Evolutionary conservation across 2,329 filamentous ascomycete genomes (phyloP).

Genomic region (Erysiphe pulchra): DNA sequence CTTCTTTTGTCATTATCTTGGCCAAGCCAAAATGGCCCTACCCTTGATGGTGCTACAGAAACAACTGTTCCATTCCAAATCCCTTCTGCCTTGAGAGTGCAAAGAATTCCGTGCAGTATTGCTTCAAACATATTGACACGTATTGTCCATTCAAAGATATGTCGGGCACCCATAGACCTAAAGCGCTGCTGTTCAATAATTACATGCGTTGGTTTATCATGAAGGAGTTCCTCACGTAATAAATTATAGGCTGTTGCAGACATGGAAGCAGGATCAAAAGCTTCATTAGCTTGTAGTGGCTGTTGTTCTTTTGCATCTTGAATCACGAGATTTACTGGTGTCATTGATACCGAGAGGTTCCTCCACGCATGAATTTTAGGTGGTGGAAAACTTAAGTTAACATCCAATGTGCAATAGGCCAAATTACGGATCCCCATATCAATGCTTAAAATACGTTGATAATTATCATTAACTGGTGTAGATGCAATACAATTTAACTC

Average conservation of each 20-base stretch:
- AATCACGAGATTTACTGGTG: neutral
- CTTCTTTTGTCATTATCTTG: constrained; percentile 7
- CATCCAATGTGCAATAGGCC: constrained; percentile 39
- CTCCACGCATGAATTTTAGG: constrained; percentile 17
- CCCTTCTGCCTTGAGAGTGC: constrained; percentile 23
- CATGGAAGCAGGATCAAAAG: constrained; percentile 26
- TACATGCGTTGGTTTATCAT: constrained; percentile 35
- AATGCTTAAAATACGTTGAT: constrained; percentile 38
- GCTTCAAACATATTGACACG: constrained; percentile 60
- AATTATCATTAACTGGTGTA: constrained; percentile 2
- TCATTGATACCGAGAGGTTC: neutral
- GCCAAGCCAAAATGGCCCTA: constrained; percentile 28
- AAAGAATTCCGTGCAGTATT: constrained; percentile 50
- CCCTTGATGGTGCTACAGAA: constrained; percentile 26
- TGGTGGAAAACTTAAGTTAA: neutral
- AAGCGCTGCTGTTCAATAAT: constrained; percentile 39
- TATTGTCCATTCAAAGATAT: constrained; percentile 60
- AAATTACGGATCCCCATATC: constrained; percentile 71
- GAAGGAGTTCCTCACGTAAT: constrained; percentile 19
- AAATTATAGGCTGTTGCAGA: constrained; percentile 29
- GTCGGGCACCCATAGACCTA: constrained; percentile 34
- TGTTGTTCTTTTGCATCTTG: neutral
- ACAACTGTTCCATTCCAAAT: constrained; percentile 20
- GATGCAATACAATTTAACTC: constrained; percentile 4
- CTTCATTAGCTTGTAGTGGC: constrained; percentile 13